Conservation (phyloP, 805 yeast species). For the Hanseniaspora valbyensis region DNA sequence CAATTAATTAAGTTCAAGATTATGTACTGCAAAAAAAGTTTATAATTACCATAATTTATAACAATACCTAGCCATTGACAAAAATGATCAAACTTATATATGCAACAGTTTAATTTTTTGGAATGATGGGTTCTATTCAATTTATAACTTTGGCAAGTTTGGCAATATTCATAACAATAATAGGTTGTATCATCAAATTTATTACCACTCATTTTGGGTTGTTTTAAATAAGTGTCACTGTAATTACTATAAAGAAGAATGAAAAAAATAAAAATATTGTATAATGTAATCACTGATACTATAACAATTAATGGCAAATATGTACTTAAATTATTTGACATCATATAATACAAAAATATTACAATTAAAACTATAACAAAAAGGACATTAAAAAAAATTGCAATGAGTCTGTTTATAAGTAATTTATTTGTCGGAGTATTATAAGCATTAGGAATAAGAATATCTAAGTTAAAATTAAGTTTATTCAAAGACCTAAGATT, state of each 20-base stretch:
- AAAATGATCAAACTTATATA: slow-evolving; percentile 71
- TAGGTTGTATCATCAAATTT: not conserved
- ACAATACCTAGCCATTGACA: slow-evolving; percentile 68
- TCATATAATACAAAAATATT: not conserved
- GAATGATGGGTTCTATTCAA: slow-evolving; percentile 65
- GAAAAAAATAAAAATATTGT: not conserved
- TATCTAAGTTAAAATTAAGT: not conserved
- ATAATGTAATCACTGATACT: not conserved
- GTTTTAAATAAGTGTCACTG: slow-evolving; percentile 1
- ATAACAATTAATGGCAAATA: not conserved
- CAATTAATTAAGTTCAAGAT: slow-evolving; percentile 31
- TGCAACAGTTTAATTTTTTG: slow-evolving; percentile 42
- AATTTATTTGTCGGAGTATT: not conserved
- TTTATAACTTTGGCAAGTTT: slow-evolving; percentile 53
- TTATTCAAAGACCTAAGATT: not conserved
- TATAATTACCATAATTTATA: slow-evolving; percentile 58
- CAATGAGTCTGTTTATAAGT: not conserved
- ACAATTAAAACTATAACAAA: not conserved
- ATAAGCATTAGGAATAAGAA: not conserved
- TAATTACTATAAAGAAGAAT: slow-evolving; percentile 3
- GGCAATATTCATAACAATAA: slow-evolving; percentile 31
- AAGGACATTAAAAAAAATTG: not conserved
- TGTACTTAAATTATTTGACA: not conserved
- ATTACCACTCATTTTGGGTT: not conserved
- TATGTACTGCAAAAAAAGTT: slow-evolving; percentile 46